Evolutionary conservation across 768 basidiomycete genomes (phyloP), one percentile per base, ranked within the genome.

Genomic region (Hydnum rufescens): DNA sequence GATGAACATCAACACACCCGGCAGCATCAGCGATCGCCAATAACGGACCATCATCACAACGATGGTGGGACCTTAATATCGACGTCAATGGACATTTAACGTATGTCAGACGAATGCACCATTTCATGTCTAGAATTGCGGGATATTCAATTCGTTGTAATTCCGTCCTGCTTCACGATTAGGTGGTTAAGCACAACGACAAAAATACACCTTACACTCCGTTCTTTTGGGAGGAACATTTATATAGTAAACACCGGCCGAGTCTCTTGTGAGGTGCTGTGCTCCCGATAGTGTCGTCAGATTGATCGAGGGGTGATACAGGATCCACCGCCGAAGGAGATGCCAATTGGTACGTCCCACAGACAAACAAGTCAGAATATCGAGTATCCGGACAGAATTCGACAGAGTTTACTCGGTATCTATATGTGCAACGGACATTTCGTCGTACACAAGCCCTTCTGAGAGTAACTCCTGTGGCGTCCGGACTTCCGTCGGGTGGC

Each of bases 91-190:
- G 36, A 22, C 36, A 13, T 39, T n/a, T n/a, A n/a, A n/a, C n/a
- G n/a, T n/a, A n/a, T n/a, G n/a, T n/a, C n/a, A n/a, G n/a, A 32
- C n/a, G 6, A 42, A 51, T 57, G n/a, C 25, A 90, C 95, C 95
- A 99, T 72, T 96, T 96, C 74, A 89, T 78, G 63, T 99, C 95
- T 25, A 82, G 72, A 28, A 99, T 74, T 4, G 89, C 95, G 2
- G 89, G 80, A 18, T 83, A 64, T 51, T 78, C 68, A 31, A 87
- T 70, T 16, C 78, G 66, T 58, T 93, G 82, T 2, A 82, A 61
- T 59, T 80, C 73, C 1, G 51, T 49, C n/a, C 70, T 71, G 52
- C 8, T 2, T 23, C 22, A 48, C 1, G 50, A 47, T 8, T 25
- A 26, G 16, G 89, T 93, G 93, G 97, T 72, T 96, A 13, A 13